Percentiles rank a stretch among this genome's conserved stretches.
phyloP scores from a whole-genome alignment of 176 grass and related monocot genomes.

The Puya raimondii region DNA sequence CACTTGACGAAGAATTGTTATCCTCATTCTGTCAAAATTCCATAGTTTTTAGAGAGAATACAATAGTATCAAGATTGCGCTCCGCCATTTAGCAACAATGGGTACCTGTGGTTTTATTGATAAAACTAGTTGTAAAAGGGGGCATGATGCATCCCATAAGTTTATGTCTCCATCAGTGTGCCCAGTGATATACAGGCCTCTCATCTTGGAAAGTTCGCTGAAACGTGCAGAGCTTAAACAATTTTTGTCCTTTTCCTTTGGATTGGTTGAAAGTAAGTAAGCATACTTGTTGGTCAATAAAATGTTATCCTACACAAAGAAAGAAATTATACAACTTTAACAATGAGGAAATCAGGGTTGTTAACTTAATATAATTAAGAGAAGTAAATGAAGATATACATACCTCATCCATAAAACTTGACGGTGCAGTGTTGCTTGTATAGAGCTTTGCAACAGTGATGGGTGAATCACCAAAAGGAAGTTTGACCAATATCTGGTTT shows the following conservation, averaged over 20 bases:
- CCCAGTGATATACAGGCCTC: constrained; percentile 75
- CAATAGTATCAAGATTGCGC: neutral
- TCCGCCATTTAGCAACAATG: neutral
- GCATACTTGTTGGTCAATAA: constrained; percentile 50
- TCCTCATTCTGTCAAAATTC: constrained; percentile 54
- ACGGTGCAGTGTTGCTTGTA: constrained; percentile 33
- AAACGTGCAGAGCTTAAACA: constrained; percentile 19
- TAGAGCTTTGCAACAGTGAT: constrained; percentile 59
- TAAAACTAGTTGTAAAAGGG: constrained; percentile 59
- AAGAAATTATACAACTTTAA: constrained; percentile 17
- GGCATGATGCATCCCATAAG: constrained; percentile 93
- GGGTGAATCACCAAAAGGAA: constrained; percentile 57
- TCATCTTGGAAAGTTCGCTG: constrained; percentile 52
- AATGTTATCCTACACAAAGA: constrained; percentile 43
- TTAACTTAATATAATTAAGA: constrained; percentile 2
- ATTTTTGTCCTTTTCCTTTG: constrained; percentile 53
- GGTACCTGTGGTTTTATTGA: constrained; percentile 75
- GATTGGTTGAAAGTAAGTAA: constrained; percentile 53
- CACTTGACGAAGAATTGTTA: constrained; percentile 23
- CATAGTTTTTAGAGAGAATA: neutral
- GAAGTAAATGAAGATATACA: constrained; percentile 25
- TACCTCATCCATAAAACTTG: constrained; percentile 49
- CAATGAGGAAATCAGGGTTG: constrained; percentile 16
- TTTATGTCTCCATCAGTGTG: constrained; percentile 85
- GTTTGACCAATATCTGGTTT: constrained; percentile 46